phyloP scores from a whole-genome alignment of 108 stramenopile genomes.

The Pseudonitzschia multiseries region DNA sequence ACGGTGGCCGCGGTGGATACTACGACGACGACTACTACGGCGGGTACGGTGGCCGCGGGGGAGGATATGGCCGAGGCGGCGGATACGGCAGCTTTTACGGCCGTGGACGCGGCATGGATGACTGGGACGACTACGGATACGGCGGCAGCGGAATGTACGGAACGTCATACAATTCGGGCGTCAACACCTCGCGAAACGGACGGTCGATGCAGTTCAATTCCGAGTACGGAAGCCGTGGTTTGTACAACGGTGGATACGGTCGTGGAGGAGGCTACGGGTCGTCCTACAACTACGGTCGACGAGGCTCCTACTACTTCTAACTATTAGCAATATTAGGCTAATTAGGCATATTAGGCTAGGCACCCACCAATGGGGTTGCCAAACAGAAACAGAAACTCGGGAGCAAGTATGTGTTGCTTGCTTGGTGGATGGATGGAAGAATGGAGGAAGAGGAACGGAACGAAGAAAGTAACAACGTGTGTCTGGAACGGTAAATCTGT shows the following conservation, averaged over 20 bases:
- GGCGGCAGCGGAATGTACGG: slow-evolving; percentile 1
- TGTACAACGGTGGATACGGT: slow-evolving; percentile 23
- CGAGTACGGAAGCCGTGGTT: slow-evolving; percentile 8
- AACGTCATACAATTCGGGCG: not conserved
- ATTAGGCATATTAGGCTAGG: too few relatives aligned
- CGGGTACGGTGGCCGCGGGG: slow-evolving; percentile 6
- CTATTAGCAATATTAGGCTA: too few relatives aligned
- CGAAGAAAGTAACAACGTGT: too few relatives aligned
- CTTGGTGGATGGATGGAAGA: too few relatives aligned
- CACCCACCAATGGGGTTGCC: too few relatives aligned
- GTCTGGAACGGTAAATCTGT: too few relatives aligned
- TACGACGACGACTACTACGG: not conserved
- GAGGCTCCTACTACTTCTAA: not conserved
- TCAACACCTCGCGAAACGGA: slow-evolving; percentile 10
- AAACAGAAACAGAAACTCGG: too few relatives aligned
- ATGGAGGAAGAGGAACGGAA: too few relatives aligned
- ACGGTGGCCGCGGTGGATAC: not conserved
- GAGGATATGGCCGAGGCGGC: slow-evolving; percentile 7
- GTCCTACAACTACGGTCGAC: slow-evolving; percentile 7
- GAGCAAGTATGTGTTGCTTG: too few relatives aligned
- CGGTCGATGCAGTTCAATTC: slow-evolving; percentile 21
- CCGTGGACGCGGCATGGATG: not conserved
- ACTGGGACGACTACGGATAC: not conserved
- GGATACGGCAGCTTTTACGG: slow-evolving; percentile 1
- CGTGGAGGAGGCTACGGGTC: slow-evolving; percentile 16